phyloP scores from a whole-genome alignment of 129 eudicot species.

The Glebionis coronaria region DNA sequence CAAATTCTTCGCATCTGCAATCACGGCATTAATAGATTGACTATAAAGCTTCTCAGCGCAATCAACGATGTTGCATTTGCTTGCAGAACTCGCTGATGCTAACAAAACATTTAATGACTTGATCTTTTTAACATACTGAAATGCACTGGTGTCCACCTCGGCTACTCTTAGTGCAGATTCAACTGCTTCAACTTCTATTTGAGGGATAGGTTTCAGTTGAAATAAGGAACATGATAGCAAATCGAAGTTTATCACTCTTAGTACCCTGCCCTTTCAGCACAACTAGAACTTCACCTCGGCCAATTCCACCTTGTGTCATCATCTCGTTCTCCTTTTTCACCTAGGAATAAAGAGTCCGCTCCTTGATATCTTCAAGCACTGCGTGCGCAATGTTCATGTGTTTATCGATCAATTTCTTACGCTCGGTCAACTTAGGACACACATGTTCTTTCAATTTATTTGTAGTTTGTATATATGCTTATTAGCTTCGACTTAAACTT shows the following conservation, averaged over 20 bases:
- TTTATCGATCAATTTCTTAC: conserved; percentile 86
- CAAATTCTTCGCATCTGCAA: too few species aligned
- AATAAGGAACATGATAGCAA: conserved; percentile 87
- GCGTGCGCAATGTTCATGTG: conserved; percentile 93
- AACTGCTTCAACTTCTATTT: conserved; percentile 68
- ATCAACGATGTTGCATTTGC: conserved; percentile 83
- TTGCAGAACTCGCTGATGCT: conserved; percentile 83
- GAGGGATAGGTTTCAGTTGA: conserved; percentile 71
- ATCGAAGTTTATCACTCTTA: conserved; percentile 76
- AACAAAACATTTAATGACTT: too few species aligned
- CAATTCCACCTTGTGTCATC: conserved; percentile 93
- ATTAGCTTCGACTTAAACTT: too few species aligned
- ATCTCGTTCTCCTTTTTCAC: conserved; percentile 84
- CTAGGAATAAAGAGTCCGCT: conserved; percentile 77
- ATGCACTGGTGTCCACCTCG: conserved; percentile 87
- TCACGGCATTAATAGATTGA: conserved; percentile 94
- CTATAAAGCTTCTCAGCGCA: conserved; percentile 98
- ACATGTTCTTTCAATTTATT: too few species aligned
- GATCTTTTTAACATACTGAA: conserved; percentile 90
- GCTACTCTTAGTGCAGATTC: conserved; percentile 70
- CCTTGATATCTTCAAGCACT: conserved; percentile 83
- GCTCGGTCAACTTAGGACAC: conserved; percentile 86
- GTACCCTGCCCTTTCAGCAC: conserved; percentile 92
- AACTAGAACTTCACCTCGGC: conserved; percentile 62
- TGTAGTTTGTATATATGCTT: too few species aligned